Evolutionary conservation across 2,329 filamentous ascomycete species (phyloP).

Genomic region (Aspergillus jensenii): DNA sequence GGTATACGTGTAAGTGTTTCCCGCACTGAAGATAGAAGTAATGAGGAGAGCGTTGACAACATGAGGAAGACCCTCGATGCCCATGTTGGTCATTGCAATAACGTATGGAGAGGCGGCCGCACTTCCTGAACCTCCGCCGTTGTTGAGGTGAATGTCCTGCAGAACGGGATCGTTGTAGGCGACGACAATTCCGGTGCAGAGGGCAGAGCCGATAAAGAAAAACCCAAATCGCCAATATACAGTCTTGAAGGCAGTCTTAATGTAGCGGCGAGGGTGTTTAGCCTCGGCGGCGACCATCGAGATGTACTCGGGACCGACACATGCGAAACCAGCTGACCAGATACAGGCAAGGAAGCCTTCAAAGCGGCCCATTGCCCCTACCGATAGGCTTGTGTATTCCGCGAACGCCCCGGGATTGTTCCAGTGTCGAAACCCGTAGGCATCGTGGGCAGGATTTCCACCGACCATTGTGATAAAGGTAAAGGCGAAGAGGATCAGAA

Average conservation of each 20-base stretch:
- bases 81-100: constrained; percentile 60
- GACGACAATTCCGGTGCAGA: constrained; percentile 67
- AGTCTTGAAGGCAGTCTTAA: constrained; percentile 70
- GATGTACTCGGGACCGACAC: constrained; percentile 64
- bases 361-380: constrained; percentile 59
- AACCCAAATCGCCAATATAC: constrained; percentile 71
- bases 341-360: constrained; percentile 62
- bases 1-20: constrained; percentile 57
- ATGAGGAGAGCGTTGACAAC: constrained; percentile 58
- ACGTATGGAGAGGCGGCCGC: constrained; percentile 63
- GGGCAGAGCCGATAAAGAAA: constrained; percentile 70
- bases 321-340: constrained; percentile 64
- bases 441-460: constrained; percentile 68
- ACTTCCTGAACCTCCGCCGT: constrained; percentile 32
- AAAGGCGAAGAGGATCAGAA: constrained; percentile 65
- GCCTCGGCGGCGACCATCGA: constrained; percentile 61
- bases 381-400: constrained; percentile 52
- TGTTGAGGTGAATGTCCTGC: constrained; percentile 1
- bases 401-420: constrained; percentile 13
- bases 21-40: constrained; percentile 57
- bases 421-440: constrained; percentile 67
- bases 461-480: constrained; percentile 78
- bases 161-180: constrained; percentile 60
- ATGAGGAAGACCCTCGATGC: constrained; percentile 55
- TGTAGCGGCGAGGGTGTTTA: constrained; percentile 62